phyloP scores from a whole-genome alignment of 2,329 filamentous ascomycete genomes.

The Bipolaris cookei region DNA sequence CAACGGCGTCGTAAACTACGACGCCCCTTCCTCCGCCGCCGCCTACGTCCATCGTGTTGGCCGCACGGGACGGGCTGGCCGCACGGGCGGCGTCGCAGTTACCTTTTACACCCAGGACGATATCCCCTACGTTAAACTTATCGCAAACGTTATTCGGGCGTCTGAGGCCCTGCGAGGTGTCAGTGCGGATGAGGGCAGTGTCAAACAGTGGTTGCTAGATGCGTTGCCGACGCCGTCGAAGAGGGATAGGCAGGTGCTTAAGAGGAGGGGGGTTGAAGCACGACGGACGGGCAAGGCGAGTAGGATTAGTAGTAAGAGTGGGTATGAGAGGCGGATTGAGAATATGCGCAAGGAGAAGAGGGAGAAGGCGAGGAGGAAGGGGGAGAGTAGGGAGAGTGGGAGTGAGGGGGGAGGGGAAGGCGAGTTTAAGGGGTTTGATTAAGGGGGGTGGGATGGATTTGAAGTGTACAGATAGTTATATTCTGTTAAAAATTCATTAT shows the following conservation, averaged over 20 bases:
- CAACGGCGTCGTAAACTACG: constrained; percentile 96
- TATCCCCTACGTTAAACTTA: constrained; percentile 84
- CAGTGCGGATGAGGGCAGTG: constrained; percentile 53
- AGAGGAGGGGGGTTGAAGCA: constrained; percentile 79
- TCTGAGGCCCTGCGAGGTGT: constrained; percentile 72
- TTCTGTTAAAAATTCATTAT: too few relatives aligned
- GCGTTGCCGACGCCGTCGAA: constrained; percentile 84
- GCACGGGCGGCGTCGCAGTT: constrained; percentile 85
- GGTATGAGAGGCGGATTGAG: constrained; percentile 73
- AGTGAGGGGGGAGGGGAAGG: constrained; percentile 18
- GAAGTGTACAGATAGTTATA: too few relatives aligned
- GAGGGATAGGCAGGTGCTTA: constrained; percentile 81
- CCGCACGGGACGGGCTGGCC: constrained; percentile 85
- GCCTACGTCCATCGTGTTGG: constrained; percentile 94
- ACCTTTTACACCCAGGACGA: constrained; percentile 97
- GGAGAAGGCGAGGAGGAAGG: constrained; percentile 44
- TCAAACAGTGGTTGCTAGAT: constrained; percentile 77
- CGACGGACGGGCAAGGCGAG: constrained; percentile 57
- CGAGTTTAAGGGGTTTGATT: constrained; percentile 52
- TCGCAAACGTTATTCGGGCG: constrained; percentile 88
- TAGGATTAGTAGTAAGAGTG: constrained; percentile 83
- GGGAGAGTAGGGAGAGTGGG: constrained; percentile 22
- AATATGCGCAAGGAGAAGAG: constrained; percentile 66
- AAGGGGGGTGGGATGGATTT: neutral
- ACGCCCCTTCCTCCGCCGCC: constrained; percentile 89